Base-by-base conservation (phyloP, 345 rosid genomes). In the Citrus glauca region DNA sequence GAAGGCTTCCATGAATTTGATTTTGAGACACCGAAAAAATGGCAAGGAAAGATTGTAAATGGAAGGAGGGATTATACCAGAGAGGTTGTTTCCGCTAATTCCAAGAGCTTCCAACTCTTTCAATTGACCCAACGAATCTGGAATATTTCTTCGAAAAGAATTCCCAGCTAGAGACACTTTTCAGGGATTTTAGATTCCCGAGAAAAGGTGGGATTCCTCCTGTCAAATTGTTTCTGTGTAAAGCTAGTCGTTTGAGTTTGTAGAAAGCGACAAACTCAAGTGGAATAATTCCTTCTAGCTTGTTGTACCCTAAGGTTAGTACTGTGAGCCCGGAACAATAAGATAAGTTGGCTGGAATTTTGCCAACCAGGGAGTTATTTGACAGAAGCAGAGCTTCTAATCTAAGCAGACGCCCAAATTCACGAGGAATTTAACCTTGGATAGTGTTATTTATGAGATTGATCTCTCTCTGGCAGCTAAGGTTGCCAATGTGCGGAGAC, bases 171-270 rank as follows among this genome's bases (percentile, higher is more conserved):
- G 5, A 27, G 60, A 62, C 0, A 9, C 0, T 0, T 3, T 14
- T 11, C 3, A 81, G 69, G 5, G 78, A 81, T 1, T 84, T 37
- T 40, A 84, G 63, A 40, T 84, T 84, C 35, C 81, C 84, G 4
- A 68, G 8, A 62, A 38, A 77, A 28, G 38, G 4, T 16, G 78
- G 76, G 6, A 81, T 50, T 28, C 38, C 30, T 30, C 81, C 79
- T 5, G 7, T 71, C 20, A 82, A 63, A 57, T 71, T 10, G 38
- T 82, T 82, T 2, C 0, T 1, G 9, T 11, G 56, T 27, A 82
- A 20, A 3, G 0, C 2, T 4, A 82, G 33, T 32, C 33, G 33
- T 32, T 32, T 32, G 33, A 32, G 33, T 32, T 32, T 32, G 33
- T 32, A 3, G 3, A 32, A 32, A 32, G 4, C 33, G 33, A 32